Conservation (phyloP, 2,329 filamentous ascomycete species). For the Exophiala calicioides region DNA sequence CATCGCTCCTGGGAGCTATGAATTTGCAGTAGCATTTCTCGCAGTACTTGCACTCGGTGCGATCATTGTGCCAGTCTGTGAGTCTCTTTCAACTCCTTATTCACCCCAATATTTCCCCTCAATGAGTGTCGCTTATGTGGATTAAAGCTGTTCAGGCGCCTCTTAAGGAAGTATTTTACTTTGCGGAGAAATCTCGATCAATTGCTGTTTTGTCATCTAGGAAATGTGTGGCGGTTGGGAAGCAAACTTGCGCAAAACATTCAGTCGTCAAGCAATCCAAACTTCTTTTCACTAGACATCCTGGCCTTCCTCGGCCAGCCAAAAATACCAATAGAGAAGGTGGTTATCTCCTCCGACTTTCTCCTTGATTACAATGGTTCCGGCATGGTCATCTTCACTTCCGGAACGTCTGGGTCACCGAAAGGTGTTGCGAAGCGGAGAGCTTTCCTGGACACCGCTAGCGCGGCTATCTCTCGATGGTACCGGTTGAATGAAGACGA, state of each 20-base stretch:
- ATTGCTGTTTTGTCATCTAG: conserved; percentile 15
- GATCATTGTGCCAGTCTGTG: conserved; percentile 38
- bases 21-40: conserved; percentile 37
- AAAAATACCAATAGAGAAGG: conserved; percentile 11
- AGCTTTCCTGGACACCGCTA: conserved; percentile 27
- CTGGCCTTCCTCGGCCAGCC: conserved; percentile 24
- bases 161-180: conserved; percentile 37
- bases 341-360: conserved; percentile 32
- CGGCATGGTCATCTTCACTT: conserved; percentile 34
- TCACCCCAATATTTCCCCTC: conserved; percentile 32
- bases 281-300: conserved; percentile 27
- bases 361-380: conserved; percentile 34
- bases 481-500: conserved; percentile 31
- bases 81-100: conserved; percentile 18
- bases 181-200: conserved; percentile 26
- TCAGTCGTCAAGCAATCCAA: conserved; percentile 16
- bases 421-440: conserved; percentile 29
- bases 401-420: conserved; percentile 30
- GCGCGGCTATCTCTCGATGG: conserved; percentile 13
- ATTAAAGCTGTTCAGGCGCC: no score
- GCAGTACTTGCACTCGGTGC: conserved; percentile 36
- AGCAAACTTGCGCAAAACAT: conserved; percentile 5
- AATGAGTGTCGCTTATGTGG: no score
- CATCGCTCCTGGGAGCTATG: conserved; percentile 37
- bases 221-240: conserved; percentile 4